Evolutionary conservation across 2,329 filamentous ascomycete species (phyloP).

Genomic region (Didymella lethalis): DNA sequence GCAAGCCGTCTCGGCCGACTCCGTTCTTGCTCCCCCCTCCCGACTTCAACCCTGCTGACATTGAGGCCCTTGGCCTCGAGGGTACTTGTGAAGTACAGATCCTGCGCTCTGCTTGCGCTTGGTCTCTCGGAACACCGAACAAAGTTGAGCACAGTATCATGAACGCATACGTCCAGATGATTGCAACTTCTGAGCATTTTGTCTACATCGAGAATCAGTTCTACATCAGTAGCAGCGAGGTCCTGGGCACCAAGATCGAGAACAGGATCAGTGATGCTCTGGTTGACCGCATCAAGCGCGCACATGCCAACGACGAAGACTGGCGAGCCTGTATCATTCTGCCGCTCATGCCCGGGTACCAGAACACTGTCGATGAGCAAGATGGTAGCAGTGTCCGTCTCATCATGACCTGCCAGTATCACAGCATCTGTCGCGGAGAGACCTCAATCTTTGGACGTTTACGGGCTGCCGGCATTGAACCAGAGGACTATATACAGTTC

Average conservation of each 20-base stretch:
- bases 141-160: slow-evolving; percentile 94
- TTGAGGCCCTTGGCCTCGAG: slow-evolving; percentile 85
- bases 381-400: slow-evolving; percentile 93
- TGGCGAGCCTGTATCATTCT: slow-evolving; percentile 93
- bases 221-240: slow-evolving; percentile 92
- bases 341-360: slow-evolving; percentile 97
- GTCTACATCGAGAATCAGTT: slow-evolving; percentile 99
- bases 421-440: slow-evolving; percentile 92
- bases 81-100: slow-evolving; percentile 98
- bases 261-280: slow-evolving; percentile 95
- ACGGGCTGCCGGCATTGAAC: slow-evolving; percentile 80
- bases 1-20: slow-evolving; percentile 91
- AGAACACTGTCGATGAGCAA: slow-evolving; percentile 92
- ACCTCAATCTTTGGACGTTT: slow-evolving; percentile 90
- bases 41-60: slow-evolving; percentile 84
- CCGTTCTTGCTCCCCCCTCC: slow-evolving; percentile 93
- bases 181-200: slow-evolving; percentile 93
- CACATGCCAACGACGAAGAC: slow-evolving; percentile 81
- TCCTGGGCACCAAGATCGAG: slow-evolving; percentile 84
- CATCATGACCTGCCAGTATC: slow-evolving; percentile 97
- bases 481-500: slow-evolving; percentile 95
- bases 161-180: slow-evolving; percentile 93
- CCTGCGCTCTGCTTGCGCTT: slow-evolving; percentile 84
- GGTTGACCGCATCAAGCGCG: slow-evolving; percentile 88
- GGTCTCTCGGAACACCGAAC: slow-evolving; percentile 87